phyloP scores from a whole-genome alignment of 2,329 filamentous ascomycete genomes.

The Monilinia polystroma region DNA sequence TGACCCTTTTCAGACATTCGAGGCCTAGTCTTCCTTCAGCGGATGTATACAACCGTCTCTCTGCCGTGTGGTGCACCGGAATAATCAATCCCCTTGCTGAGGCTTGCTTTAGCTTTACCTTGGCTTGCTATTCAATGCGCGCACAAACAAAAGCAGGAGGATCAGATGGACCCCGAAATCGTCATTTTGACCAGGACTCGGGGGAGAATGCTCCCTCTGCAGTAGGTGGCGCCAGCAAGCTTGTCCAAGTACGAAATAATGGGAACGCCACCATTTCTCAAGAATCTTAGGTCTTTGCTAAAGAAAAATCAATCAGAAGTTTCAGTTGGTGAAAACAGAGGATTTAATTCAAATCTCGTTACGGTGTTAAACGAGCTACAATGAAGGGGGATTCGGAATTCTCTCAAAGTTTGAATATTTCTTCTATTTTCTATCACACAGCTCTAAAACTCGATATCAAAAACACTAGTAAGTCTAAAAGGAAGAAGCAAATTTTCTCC shows the following conservation, averaged over 20 bases:
- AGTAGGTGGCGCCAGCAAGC: constrained; percentile 17
- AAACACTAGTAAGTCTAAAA: background rate
- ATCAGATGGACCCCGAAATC: constrained; percentile 22
- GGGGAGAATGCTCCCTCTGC: constrained; percentile 7
- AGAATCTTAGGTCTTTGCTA: background rate
- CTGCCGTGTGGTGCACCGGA: background rate
- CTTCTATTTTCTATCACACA: background rate
- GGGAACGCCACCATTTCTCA: constrained; percentile 16
- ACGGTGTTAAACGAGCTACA: background rate
- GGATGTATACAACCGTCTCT: constrained; percentile 12
- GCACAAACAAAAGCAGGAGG: constrained; percentile 12
- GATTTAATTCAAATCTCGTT: background rate
- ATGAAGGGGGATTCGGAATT: constrained; percentile 3
- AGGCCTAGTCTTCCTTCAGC: constrained; percentile 4
- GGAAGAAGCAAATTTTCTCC: constrained; percentile 8
- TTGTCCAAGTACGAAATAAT: background rate
- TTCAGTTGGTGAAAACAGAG: background rate
- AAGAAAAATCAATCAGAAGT: background rate
- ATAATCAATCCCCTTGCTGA: constrained; percentile 6
- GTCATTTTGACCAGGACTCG: constrained; percentile 17
- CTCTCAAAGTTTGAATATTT: background rate
- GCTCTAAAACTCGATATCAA: background rate
- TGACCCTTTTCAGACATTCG: background rate
- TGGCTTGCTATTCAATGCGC: constrained; percentile 17
- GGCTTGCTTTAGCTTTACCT: constrained; percentile 11